phyloP scores from a whole-genome alignment of 2,329 filamentous ascomycete species.

The Pezicula neosporulosa region DNA sequence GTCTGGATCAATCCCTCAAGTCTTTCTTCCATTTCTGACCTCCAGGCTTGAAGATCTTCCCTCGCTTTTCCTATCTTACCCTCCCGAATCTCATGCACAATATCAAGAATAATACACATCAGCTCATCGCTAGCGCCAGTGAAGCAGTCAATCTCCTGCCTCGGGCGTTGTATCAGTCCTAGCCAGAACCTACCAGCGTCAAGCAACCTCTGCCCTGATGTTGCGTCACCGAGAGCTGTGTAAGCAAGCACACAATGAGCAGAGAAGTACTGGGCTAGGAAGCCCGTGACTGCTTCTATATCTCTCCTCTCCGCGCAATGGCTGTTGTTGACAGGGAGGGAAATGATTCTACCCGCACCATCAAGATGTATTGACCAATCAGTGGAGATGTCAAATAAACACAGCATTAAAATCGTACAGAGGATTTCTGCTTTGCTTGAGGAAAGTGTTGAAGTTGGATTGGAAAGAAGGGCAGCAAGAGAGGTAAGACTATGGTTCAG shows the following conservation, averaged over 20 bases:
- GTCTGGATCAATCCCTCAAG: neutral
- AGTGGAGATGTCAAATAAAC: neutral
- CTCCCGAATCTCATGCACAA: neutral
- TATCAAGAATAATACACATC: neutral
- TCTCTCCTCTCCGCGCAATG: too few species aligned
- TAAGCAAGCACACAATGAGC: neutral
- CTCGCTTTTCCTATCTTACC: neutral
- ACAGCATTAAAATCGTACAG: neutral
- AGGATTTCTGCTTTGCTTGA: neutral
- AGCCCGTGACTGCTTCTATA: neutral
- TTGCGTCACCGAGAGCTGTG: neutral
- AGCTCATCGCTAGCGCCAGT: neutral
- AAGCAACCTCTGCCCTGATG: neutral
- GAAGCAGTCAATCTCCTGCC: neutral
- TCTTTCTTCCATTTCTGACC: neutral
- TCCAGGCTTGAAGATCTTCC: neutral
- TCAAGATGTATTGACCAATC: neutral
- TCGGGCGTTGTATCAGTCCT: neutral
- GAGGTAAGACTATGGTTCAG: neutral
- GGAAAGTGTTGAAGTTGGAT: neutral
- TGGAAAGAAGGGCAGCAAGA: neutral
- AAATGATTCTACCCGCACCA: neutral
- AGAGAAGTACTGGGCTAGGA: neutral
- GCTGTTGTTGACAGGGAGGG: neutral
- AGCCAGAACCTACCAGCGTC: neutral